Evolutionary conservation across 2,329 filamentous ascomycete species (phyloP).

Genomic region (Aspergillus pseudotamarii): DNA sequence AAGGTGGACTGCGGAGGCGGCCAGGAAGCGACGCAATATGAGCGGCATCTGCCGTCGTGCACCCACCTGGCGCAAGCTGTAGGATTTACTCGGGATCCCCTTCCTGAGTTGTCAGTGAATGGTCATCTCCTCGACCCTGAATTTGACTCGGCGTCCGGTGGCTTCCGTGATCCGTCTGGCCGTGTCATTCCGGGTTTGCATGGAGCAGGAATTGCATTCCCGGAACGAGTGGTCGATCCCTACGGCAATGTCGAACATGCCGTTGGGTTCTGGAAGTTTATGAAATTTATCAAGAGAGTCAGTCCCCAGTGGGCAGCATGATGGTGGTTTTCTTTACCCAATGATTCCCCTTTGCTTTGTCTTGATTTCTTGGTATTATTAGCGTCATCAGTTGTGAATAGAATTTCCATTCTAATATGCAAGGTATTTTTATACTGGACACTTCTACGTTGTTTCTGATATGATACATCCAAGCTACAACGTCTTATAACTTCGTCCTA

Average conservation of each 20-base stretch:
- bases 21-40: slow-evolving; percentile 51
- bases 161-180: slow-evolving; percentile 51
- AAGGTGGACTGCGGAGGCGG: slow-evolving; percentile 50
- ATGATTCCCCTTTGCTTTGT: background rate
- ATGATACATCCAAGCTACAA: background rate
- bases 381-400: background rate
- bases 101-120: slow-evolving; percentile 51
- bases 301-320: slow-evolving; percentile 51
- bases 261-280: slow-evolving; percentile 68
- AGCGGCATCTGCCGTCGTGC: slow-evolving; percentile 51
- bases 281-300: slow-evolving; percentile 62
- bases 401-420: background rate
- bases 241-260: slow-evolving; percentile 63
- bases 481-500: background rate
- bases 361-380: background rate
- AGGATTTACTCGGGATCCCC: slow-evolving; percentile 56
- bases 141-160: slow-evolving; percentile 42
- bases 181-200: slow-evolving; percentile 55
- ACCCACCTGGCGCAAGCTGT: slow-evolving; percentile 62
- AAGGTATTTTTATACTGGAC: background rate
- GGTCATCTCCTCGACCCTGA: slow-evolving; percentile 28
- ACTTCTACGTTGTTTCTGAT: background rate
- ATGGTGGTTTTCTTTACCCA: background rate
- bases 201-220: slow-evolving; percentile 66
- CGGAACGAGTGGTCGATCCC: slow-evolving; percentile 63